Evolutionary conservation across 78 protist species (phyloP), one percentile per base, ranked within the genome.

Genomic region (Acrasis kona): DNA sequence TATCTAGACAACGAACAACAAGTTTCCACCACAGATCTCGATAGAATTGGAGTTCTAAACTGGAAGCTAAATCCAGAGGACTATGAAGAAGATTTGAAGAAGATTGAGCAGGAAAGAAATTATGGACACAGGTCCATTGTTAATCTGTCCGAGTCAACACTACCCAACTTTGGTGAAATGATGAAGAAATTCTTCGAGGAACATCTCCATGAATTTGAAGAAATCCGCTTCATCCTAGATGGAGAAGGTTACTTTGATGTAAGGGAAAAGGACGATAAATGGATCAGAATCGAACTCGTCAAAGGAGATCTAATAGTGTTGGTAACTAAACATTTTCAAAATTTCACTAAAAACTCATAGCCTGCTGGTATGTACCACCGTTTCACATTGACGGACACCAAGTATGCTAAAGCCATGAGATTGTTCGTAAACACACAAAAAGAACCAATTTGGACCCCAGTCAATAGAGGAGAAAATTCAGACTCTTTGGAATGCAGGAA

Each of bases 181-280:
- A 31, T 87, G 50, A 84, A 84, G 68, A 76, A 41, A 7, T 91
- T 91, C 85, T 87, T 84, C 70, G 75, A 72, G 37, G 95, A 91
- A 87, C 96, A 92, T 50, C 65, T 89, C 38, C 96, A 92, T 74
- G 93, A 86, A 28, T 92, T 88, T 40, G 96, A 92, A 41, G 96
- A 92, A 68, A 84, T 92, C 74, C 89, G 96, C 37, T 84, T 83
- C 86, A 74, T 88, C 61, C n/a, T 75, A 8, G 92, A 77, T 7
- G 96, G 96, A 31, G 7, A 76, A 32, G 96, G 96, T 35, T 84
- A 81, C 80, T 92, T 92, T 72, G 96, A 92, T 77, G 91, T 92
- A 41, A 80, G 96, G 39, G 76, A 84, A 72, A 19, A 10, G 8
- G 31, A 77, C 31, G 93, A 88, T 79, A 39, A 68, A 70, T 92